Base-by-base conservation (phyloP, 257 asterid species). In the Nicotiana knightiana region DNA sequence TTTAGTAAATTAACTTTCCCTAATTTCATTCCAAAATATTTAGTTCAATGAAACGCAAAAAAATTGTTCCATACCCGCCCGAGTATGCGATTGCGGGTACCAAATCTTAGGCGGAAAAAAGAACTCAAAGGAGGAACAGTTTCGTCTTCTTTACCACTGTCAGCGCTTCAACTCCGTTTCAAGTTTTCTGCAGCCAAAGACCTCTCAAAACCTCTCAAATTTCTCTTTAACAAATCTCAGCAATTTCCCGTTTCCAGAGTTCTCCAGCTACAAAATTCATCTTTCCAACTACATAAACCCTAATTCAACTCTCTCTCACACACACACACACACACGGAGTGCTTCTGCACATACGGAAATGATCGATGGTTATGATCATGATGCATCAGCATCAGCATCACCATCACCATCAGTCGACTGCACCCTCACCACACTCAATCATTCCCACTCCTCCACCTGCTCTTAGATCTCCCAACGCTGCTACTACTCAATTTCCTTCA, bases 341-440 rank as follows among this genome's bases (percentile, higher is more conserved):
- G 13, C 33, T 32, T 66, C 21, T 66, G 17, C 6, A 71, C n/a
- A 28, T 0, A 51, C 61, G 67, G 85, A 79, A 81, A 85, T 87
- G 90, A 81, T 87, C 33, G 63, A 87, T 83, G 80, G 82, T 78
- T 68, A 83, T 64, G 81, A 68, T 83, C 65, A 85, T 65, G 88
- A 83, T 83, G 88, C 88, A 83, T 81, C 85, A 76, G 80, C 86
- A 85, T 64, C 90, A 81, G 35, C 80, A 81, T 32, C 35, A 32
- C 4, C 35, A 32, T 59, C 83, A 32, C 35, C 35, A 32, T 59
- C 83, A 82, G 15, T 62, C 85, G 39, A 24, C 68, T 77, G 48
- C 80, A 28, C 87, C 84, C 17, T 26, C 83, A 53, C 43, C 84
- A 2, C 88, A 83, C 79, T 76, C 24, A 39, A 81, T 78, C 82